Base-by-base conservation (phyloP, 2,329 filamentous ascomycete species). In the Penicillium sp. region DNA sequence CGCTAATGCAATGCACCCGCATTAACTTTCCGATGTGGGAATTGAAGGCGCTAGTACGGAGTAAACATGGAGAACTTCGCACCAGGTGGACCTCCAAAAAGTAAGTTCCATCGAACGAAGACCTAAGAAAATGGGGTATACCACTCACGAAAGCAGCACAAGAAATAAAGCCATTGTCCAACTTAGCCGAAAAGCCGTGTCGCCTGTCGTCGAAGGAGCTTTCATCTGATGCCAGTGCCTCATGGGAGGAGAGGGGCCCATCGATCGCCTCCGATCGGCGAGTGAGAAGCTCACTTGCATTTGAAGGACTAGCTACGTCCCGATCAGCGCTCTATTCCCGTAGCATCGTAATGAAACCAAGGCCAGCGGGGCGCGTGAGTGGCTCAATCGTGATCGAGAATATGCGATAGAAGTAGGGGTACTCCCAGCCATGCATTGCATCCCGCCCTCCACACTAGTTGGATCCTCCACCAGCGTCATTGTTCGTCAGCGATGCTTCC, bases 241-340 rank as follows among this genome's bases (percentile, higher is more conserved):
- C 39, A 26, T 51, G 21, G 34, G 47, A 21, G 52, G 47, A 49
- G 52, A 29, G 21, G 29, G 17, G 9, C 34, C 26, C 40, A 27
- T 55, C 47, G 44, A 55, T 55, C 49, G 44, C 2, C 12, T 9
- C 43, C 46, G 56, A 53, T 59, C 44, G 32, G 24, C 51, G 54
- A 53, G 52, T 57, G 33, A 50, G 51, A 46, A 33, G 24, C 12
- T 27, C 15, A 15, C 8, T 37, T 27, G 26, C 27, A 36, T 29
- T 23, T 24, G n/a, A 15, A 24, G 21, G 18, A 12, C 6, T n/a
- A 37, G 15, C 23, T 32, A 18, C 2, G 6, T 33, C 17, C 27
- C 10, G 15, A 49, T 30, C 30, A 40, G 29, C 13, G 15, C 5
- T 29, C 32, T 37, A 33, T 20, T 27, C 9, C 9, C 13, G 21